These are phyloP conservation scores for Trichoderma harzianum DNA, from an alignment of 2,329 filamentous ascomycete species.

Conservation along the genomic window DNA sequence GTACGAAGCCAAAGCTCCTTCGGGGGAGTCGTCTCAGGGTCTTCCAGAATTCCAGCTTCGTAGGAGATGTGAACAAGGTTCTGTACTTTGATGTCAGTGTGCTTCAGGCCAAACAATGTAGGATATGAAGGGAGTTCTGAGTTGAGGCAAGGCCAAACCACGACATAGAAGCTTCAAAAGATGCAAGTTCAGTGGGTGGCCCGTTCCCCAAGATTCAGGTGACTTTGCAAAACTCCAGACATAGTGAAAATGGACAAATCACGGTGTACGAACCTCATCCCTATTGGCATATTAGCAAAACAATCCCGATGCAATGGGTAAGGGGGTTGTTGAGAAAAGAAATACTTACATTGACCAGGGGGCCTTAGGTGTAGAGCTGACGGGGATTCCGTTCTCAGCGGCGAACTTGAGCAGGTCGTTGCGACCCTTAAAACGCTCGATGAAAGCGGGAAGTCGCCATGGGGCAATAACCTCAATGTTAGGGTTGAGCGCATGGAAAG, in stretches of 20 bases:
- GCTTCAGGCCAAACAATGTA: no score
- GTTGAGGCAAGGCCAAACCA: no score
- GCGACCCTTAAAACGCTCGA: slow-evolving; percentile 46
- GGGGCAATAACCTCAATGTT: slow-evolving; percentile 67
- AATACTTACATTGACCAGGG: background rate
- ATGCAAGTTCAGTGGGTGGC: no score
- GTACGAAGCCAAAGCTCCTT: background rate
- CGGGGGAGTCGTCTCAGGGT: background rate
- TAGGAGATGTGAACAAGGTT: slow-evolving; percentile 21
- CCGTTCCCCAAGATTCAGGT: no score
- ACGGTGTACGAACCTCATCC: background rate
- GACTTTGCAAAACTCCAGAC: background rate
- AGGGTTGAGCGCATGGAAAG: slow-evolving; percentile 47
- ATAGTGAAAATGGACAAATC: background rate
- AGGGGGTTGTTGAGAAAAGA: slow-evolving; percentile 38
- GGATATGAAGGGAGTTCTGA: no score
- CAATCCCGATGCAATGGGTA: background rate
- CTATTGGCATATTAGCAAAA: slow-evolving; percentile 17
- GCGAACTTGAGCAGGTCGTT: slow-evolving; percentile 72
- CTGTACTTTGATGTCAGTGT: background rate
- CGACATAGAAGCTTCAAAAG: no score
- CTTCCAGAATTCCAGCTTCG: background rate
- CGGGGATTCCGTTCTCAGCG: slow-evolving; percentile 62
- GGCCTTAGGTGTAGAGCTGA: slow-evolving; percentile 30
- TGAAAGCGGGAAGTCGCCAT: slow-evolving; percentile 68